These are phyloP conservation scores for Leccinum angustisporum DNA, from an alignment of 1,284 basidiomycete genomes.

Conservation along the genomic window DNA sequence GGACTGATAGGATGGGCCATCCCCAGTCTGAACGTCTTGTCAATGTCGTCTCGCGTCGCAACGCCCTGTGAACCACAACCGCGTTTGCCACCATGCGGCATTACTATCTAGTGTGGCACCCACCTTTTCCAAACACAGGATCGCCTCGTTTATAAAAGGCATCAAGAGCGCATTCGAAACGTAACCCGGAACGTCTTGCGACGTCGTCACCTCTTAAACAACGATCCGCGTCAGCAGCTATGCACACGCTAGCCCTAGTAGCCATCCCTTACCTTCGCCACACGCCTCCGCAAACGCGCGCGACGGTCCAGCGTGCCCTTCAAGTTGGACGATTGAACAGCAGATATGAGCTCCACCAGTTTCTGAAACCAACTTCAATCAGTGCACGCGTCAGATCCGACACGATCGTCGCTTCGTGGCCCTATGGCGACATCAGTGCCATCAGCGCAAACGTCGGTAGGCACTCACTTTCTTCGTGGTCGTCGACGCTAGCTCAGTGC, in stretches of 20 bases:
- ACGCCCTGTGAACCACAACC: constrained; percentile 55
- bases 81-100: background rate
- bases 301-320: constrained; percentile 74
- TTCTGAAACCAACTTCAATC: too few relatives aligned
- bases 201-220: constrained; percentile 75
- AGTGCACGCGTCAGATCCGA: too few relatives aligned
- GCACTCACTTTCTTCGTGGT: too few relatives aligned
- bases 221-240: constrained; percentile 8
- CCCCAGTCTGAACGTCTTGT: constrained; percentile 88
- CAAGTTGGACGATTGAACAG: too few relatives aligned
- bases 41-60: constrained; percentile 92
- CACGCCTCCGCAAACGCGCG: constrained; percentile 84
- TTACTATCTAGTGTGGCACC: background rate
- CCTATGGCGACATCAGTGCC: too few relatives aligned
- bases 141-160: constrained; percentile 93
- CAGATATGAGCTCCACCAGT: too few relatives aligned
- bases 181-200: constrained; percentile 90
- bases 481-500: too few relatives aligned
- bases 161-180: constrained; percentile 86
- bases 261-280: constrained; percentile 69
- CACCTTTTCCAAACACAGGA: constrained; percentile 89
- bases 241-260: background rate
- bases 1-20: constrained; percentile 98
- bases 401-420: too few relatives aligned
- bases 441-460: too few relatives aligned